phyloP scores from a whole-genome alignment of 192 early-diverging fungal genomes.

The Podila epigama region DNA sequence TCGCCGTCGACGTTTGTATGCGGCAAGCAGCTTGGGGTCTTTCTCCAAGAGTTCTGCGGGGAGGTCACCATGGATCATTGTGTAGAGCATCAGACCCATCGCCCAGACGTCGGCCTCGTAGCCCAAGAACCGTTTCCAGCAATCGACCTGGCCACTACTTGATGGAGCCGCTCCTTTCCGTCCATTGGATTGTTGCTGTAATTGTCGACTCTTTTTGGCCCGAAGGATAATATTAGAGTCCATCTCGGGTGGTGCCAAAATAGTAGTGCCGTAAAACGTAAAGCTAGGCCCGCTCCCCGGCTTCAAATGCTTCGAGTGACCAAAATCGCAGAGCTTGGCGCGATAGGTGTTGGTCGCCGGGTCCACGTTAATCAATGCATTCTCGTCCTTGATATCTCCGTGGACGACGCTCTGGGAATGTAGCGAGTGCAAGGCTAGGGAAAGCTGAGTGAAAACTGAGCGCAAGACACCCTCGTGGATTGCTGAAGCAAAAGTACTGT shows the following conservation, averaged over 20 bases:
- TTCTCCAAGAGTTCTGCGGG: slow-evolving; percentile 37
- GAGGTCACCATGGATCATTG: slow-evolving; percentile 76
- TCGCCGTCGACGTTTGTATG: slow-evolving; percentile 8
- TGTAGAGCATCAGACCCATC: slow-evolving; percentile 87
- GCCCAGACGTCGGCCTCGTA: slow-evolving; percentile 87
- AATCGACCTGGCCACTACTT: background rate
- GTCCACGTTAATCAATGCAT: slow-evolving; percentile 11
- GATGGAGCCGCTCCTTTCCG: background rate
- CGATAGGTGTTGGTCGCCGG: slow-evolving; percentile 4
- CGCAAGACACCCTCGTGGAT: slow-evolving; percentile 8
- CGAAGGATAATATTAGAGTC: slow-evolving; percentile 5
- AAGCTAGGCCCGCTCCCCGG: slow-evolving; percentile 2
- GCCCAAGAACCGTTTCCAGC: slow-evolving; percentile 11
- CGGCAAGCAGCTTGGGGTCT: background rate
- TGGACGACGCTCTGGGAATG: slow-evolving; percentile 13
- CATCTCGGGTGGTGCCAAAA: slow-evolving; percentile 25
- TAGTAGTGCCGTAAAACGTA: slow-evolving; percentile 16
- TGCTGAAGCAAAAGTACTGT: background rate
- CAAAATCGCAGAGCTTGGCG: slow-evolving; percentile 17
- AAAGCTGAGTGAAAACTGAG: slow-evolving; percentile 17
- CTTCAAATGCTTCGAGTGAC: slow-evolving; percentile 17
- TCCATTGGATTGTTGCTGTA: background rate
- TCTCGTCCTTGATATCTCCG: slow-evolving; percentile 27
- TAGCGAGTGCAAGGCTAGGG: slow-evolving; percentile 3
- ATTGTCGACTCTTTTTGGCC: background rate